phyloP scores from a whole-genome alignment of 129 eudicot species.

The Smallanthus sonchifolius region DNA sequence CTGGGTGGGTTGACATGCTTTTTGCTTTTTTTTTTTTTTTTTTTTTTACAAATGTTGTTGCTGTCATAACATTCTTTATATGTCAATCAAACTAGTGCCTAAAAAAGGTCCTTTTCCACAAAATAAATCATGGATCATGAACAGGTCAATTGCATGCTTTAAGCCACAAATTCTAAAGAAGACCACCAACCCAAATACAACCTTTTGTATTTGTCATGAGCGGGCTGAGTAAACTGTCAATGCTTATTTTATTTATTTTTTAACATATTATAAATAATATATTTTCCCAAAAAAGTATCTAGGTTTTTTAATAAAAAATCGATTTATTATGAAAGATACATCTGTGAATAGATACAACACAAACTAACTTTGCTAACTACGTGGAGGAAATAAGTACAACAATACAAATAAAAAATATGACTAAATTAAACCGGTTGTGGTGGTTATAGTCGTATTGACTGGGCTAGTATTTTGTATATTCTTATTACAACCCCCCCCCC shows the following conservation, averaged over 20 bases:
- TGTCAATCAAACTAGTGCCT: slow-evolving; percentile 29
- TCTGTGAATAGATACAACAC: no score
- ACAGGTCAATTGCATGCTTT: slow-evolving; percentile 25
- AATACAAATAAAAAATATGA: no score
- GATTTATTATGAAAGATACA: no score
- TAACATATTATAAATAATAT: no score
- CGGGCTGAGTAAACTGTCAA: neutral
- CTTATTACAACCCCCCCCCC: no score
- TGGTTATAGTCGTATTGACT: no score
- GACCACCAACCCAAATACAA: slow-evolving; percentile 1
- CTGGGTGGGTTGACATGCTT: slow-evolving; percentile 38
- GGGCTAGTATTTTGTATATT: no score
- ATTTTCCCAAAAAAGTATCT: no score
- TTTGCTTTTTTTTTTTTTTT: neutral
- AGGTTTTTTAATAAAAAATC: no score
- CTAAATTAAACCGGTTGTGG: no score
- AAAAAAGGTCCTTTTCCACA: slow-evolving; percentile 25
- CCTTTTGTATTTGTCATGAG: neutral
- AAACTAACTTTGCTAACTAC: no score
- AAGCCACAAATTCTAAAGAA: slow-evolving; percentile 20
- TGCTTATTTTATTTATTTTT: neutral
- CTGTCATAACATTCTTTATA: slow-evolving; percentile 33
- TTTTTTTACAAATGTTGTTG: slow-evolving; percentile 30
- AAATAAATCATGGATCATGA: slow-evolving; percentile 19
- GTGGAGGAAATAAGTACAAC: no score